Evolutionary conservation across 1,284 basidiomycete species (phyloP), one percentile per base, ranked within the genome.

Genomic region (Papiliotrema terrestris): DNA sequence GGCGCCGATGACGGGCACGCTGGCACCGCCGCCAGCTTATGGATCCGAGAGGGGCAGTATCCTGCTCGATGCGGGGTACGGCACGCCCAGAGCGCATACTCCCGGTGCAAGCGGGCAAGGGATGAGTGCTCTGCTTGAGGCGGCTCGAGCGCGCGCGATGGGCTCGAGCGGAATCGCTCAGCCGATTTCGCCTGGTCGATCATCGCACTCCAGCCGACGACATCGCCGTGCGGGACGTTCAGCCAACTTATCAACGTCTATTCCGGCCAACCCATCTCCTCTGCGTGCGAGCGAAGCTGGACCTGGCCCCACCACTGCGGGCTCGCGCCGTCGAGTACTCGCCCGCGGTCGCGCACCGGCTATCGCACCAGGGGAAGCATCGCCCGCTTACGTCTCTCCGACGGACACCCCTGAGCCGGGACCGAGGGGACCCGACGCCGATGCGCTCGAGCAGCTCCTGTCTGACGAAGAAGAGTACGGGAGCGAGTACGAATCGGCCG

Each of bases 21-120:
- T 97, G 9, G 93, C 94, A 0, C 93, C 93, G 25, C 93, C 93
- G 20, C 93, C 93, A 2, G 91, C 94, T 0, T 97, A 97, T 72
- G 93, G 93, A 20, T 91, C 88, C 63, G 92, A 97, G 72, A 83
- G 91, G 17, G 93, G 94, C 13, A 94, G 90, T 70, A 95, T 97
- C 57, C 79, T 97, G 8, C 81, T 97, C 8, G 92, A 94, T 73
- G 89, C 91, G 1, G 92, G 91, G 1, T 78, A 77, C 49, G 76
- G 75, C 3, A 74, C 74, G 13, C 71, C 75, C 8, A 67, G 62
- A 15, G 62, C 62, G 8, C 49, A 49, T 3, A 58, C 14, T 58
- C 64, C 45, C 46, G 61, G 8, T 54, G 62, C 20, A 66, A 41
- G 20, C 15, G 39, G 39, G 17, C 20, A 17, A 8, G 66, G 1